Conservation (phyloP, 352 stramenopile species). For the Peronospora destructor region DNA sequence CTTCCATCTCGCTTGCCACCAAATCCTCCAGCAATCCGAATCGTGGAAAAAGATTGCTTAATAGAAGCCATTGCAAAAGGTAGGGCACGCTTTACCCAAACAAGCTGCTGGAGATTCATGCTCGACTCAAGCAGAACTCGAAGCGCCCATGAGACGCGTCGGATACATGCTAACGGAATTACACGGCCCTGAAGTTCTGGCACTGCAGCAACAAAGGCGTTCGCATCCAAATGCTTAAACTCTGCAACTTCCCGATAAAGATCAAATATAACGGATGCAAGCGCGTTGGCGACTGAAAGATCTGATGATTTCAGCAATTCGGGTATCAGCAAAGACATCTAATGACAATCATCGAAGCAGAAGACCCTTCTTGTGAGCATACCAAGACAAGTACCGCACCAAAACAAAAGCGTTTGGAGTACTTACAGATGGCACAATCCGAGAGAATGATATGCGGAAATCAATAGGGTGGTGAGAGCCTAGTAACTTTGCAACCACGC, state of each 20-base stretch:
- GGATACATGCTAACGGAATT: constrained; percentile 19
- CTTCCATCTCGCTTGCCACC: constrained; percentile 22
- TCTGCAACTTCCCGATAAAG: constrained; percentile 32
- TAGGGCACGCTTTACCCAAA: constrained; percentile 34
- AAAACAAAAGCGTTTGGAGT: background rate
- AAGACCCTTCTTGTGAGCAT: background rate
- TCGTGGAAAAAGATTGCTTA: constrained; percentile 38
- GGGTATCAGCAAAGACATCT: constrained; percentile 24
- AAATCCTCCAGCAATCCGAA: constrained; percentile 49
- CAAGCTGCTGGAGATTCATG: constrained; percentile 18
- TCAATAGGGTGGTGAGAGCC: constrained; percentile 23
- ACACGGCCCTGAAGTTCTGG: constrained; percentile 7
- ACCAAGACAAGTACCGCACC: too few relatives aligned
- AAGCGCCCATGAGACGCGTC: constrained; percentile 29
- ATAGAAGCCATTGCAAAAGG: constrained; percentile 31
- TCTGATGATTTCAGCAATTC: constrained; percentile 15
- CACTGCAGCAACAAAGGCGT: background rate
- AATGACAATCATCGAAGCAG: background rate
- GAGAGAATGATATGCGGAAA: constrained; percentile 38
- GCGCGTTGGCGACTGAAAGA: constrained; percentile 7
- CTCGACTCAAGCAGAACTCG: constrained; percentile 35
- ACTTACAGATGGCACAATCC: constrained; percentile 32
- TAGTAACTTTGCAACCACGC: constrained; percentile 24
- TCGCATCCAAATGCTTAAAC: constrained; percentile 10
- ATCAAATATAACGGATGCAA: constrained; percentile 36